These are phyloP conservation scores for Emmonsiellopsis sp. DNA, from an alignment of 2,329 filamentous ascomycete species.

Conservation along the genomic window DNA sequence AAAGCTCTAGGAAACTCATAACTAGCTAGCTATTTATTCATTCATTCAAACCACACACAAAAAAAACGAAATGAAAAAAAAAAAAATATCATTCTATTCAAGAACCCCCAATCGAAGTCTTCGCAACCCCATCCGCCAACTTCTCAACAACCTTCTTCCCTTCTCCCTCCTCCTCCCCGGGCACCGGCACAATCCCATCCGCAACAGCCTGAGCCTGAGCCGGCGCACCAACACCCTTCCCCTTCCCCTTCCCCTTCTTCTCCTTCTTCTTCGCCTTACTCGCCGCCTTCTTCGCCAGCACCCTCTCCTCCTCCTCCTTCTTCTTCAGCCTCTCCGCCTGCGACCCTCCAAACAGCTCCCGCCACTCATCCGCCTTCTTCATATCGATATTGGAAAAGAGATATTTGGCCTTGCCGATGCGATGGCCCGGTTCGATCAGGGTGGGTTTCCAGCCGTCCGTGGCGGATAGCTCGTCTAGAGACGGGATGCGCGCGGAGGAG, in stretches of 20 bases:
- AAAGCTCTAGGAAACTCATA: not conserved
- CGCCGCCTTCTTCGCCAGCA: conserved; percentile 30
- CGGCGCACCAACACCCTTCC: conserved; percentile 2
- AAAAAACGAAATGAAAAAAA: not conserved
- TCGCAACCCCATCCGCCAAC: conserved; percentile 32
- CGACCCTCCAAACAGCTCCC: conserved; percentile 60
- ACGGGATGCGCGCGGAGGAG: conserved; percentile 51
- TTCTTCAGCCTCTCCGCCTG: conserved; percentile 60
- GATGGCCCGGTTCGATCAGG: conserved; percentile 60
- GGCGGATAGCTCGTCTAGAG: conserved; percentile 29
- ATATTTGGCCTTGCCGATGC: conserved; percentile 69
- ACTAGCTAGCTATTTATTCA: not conserved
- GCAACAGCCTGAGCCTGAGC: conserved; percentile 24
- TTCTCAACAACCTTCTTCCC: conserved; percentile 29
- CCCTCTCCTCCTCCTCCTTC: conserved; percentile 53
- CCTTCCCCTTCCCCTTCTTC: conserved; percentile 15
- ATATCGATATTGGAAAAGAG: conserved; percentile 76
- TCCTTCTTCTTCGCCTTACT: conserved; percentile 26
- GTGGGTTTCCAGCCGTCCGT: conserved; percentile 52
- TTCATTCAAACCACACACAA: not conserved
- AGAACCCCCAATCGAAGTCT: conserved; percentile 33
- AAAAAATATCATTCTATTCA: conserved; percentile 9
- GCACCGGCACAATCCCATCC: conserved; percentile 25
- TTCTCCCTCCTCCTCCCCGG: conserved; percentile 16
- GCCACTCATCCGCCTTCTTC: conserved; percentile 76